A percentile compares a stretch with the other conserved stretches of the same genome.
Evolutionary conservation across 1,139 yeast genomes (phyloP).

Genomic region (Eremothecium coryli): DNA sequence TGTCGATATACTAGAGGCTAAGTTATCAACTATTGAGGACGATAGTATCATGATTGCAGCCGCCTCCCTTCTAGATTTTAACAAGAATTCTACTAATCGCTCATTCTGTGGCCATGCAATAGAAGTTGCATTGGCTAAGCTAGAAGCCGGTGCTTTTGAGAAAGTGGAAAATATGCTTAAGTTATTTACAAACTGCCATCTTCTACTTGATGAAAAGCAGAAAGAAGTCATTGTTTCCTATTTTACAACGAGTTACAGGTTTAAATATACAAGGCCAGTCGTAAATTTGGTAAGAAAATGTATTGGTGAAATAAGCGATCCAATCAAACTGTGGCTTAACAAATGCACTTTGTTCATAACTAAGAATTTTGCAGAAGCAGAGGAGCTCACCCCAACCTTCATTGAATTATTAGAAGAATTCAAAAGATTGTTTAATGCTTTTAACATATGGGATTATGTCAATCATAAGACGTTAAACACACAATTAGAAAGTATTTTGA

Average conservation of each 20-base stretch:
- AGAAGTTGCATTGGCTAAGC: slow-evolving; percentile 10
- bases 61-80: slow-evolving; percentile 12
- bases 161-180: slow-evolving; percentile 5
- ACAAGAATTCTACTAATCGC: slow-evolving; percentile 4
- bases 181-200: slow-evolving; percentile 7
- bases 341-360: slow-evolving; percentile 53
- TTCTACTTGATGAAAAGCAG: slow-evolving; percentile 16
- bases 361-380: slow-evolving; percentile 50
- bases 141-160: slow-evolving; percentile 5
- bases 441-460: slow-evolving; percentile 39
- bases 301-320: slow-evolving; percentile 14
- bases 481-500: slow-evolving; percentile 56
- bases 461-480: slow-evolving; percentile 48
- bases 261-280: slow-evolving; percentile 29
- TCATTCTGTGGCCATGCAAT: slow-evolving; percentile 11
- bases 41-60: slow-evolving; percentile 12
- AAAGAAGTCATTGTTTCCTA: slow-evolving; percentile 17
- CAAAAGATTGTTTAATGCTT: slow-evolving; percentile 23
- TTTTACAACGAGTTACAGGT: slow-evolving; percentile 19
- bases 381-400: slow-evolving; percentile 33
- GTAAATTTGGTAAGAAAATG: slow-evolving; percentile 19
- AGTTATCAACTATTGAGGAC: slow-evolving; percentile 7
- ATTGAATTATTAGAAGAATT: slow-evolving; percentile 29
- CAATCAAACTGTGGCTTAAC: slow-evolving; percentile 29
- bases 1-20: background rate